A percentile compares a stretch with the other conserved stretches of the same genome.
Conservation (phyloP, 768 basidiomycete genomes). For the Artomyces pyxidatus region DNA sequence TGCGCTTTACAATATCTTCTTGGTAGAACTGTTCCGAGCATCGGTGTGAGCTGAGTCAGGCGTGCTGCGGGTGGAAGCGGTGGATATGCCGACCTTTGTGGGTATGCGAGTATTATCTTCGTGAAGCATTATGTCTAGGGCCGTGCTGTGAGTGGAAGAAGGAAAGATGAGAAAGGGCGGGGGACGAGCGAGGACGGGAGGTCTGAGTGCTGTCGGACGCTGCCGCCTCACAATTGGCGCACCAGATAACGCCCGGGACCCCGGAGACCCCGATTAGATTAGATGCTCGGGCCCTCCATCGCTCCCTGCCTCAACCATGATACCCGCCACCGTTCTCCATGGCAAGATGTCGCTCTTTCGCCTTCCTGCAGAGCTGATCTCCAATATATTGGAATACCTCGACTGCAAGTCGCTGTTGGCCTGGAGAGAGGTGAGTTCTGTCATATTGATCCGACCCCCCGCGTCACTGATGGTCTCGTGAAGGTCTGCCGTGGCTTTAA, state of each 20-base stretch:
- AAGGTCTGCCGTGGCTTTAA: slow-evolving; percentile 8
- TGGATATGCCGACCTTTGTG: slow-evolving; percentile 28
- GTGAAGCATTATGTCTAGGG: slow-evolving; percentile 20
- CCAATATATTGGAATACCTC: slow-evolving; percentile 3
- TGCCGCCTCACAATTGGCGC: too few relatives aligned
- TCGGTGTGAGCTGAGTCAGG: not conserved
- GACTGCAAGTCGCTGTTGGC: not conserved
- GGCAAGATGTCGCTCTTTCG: not conserved
- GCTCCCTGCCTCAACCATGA: not conserved
- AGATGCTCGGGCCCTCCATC: not conserved
- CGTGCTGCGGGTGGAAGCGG: too few relatives aligned
- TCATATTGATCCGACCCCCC: too few relatives aligned
- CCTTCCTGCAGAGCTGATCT: slow-evolving; percentile 5
- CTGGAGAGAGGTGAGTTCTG: slow-evolving; percentile 3
- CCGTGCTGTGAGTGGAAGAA: not conserved
- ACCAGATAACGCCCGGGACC: too few relatives aligned
- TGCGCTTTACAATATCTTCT: slow-evolving; percentile 31
- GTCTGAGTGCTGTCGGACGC: too few relatives aligned
- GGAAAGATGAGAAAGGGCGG: not conserved
- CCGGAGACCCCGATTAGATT: slow-evolving; percentile 11
- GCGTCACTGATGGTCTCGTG: too few relatives aligned
- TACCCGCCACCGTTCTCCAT: too few relatives aligned
- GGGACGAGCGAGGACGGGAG: not conserved
- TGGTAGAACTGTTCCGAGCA: slow-evolving; percentile 27
- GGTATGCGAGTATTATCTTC: slow-evolving; percentile 18